phyloP scores from a whole-genome alignment of 2,329 filamentous ascomycete species.

The Monilinia polystroma region DNA sequence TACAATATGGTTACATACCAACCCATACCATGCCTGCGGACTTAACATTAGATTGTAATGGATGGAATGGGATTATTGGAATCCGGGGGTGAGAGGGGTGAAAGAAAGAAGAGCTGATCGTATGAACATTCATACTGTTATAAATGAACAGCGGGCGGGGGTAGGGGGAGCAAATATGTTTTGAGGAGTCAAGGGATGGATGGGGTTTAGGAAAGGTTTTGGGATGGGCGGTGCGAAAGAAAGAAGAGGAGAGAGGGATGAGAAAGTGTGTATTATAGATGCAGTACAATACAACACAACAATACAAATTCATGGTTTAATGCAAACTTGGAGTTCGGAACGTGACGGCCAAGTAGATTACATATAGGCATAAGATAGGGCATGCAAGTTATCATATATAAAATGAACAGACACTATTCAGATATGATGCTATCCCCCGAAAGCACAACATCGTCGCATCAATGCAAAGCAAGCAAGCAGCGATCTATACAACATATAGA shows the following conservation, averaged over 20 bases:
- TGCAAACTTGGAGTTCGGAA: neutral
- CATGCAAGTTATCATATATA: too few relatives aligned
- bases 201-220: conserved; percentile 1
- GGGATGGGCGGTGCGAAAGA: neutral
- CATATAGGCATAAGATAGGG: too few relatives aligned
- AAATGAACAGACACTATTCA: too few relatives aligned
- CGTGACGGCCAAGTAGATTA: neutral
- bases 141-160: neutral
- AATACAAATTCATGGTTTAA: conserved; percentile 17
- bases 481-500: too few relatives aligned
- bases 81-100: neutral
- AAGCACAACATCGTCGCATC: too few relatives aligned
- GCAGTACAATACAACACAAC: conserved; percentile 15
- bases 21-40: conserved; percentile 2
- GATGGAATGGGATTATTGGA: conserved; percentile 9
- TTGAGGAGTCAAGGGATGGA: conserved; percentile 9
- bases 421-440: too few relatives aligned
- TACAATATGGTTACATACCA: conserved; percentile 12
- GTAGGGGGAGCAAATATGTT: neutral
- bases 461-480: too few relatives aligned
- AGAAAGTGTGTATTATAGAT: conserved; percentile 21
- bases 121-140: conserved; percentile 4
- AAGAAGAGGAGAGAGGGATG: neutral
- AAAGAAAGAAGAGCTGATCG: neutral
- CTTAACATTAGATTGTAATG: conserved; percentile 14